Percentiles rank a stretch among this genome's conserved stretches.
phyloP scores from a whole-genome alignment of 306 rosid species.

The Acmispon strigosus region DNA sequence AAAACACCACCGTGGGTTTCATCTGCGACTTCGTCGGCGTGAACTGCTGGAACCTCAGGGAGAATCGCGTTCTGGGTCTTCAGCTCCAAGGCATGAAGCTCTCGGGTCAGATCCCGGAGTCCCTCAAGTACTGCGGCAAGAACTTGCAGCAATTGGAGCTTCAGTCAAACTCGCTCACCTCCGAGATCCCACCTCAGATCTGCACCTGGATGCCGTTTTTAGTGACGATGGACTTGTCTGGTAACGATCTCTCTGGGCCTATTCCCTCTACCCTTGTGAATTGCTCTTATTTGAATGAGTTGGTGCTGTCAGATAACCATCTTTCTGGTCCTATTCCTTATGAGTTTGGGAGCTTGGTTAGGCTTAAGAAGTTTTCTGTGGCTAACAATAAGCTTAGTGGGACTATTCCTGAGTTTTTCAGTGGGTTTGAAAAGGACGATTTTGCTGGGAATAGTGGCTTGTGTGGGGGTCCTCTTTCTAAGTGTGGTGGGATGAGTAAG shows the following conservation, averaged over 20 bases:
- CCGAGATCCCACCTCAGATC: constrained; percentile 54
- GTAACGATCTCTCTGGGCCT: constrained; percentile 41
- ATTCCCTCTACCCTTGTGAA: constrained; percentile 49
- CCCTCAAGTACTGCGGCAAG: constrained; percentile 49
- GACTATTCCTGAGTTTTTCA: constrained; percentile 37
- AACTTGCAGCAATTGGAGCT: constrained; percentile 66
- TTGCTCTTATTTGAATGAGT: constrained; percentile 55
- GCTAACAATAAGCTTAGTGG: constrained; percentile 64
- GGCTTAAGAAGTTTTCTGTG: constrained; percentile 61
- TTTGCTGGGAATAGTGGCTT: constrained; percentile 71
- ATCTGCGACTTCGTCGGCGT: constrained; percentile 66
- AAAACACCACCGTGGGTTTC: constrained; percentile 50
- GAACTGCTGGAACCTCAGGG: constrained; percentile 66
- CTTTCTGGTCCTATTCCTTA: constrained; percentile 65
- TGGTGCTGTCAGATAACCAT: constrained; percentile 43
- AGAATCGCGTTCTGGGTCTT: constrained; percentile 55
- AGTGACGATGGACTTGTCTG: constrained; percentile 57
- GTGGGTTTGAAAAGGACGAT: constrained; percentile 23
- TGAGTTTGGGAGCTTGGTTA: constrained; percentile 41
- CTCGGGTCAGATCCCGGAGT: constrained; percentile 48
- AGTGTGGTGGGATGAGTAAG: constrained; percentile 82
- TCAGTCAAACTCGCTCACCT: constrained; percentile 35
- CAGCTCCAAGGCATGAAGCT: constrained; percentile 46
- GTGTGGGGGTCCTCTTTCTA: constrained; percentile 75
- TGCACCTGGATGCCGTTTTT: constrained; percentile 71